A percentile compares a stretch with the other conserved stretches of the same genome.
phyloP scores from a whole-genome alignment of 495 filamentous ascomycete genomes.

The Evernia prunastri region DNA sequence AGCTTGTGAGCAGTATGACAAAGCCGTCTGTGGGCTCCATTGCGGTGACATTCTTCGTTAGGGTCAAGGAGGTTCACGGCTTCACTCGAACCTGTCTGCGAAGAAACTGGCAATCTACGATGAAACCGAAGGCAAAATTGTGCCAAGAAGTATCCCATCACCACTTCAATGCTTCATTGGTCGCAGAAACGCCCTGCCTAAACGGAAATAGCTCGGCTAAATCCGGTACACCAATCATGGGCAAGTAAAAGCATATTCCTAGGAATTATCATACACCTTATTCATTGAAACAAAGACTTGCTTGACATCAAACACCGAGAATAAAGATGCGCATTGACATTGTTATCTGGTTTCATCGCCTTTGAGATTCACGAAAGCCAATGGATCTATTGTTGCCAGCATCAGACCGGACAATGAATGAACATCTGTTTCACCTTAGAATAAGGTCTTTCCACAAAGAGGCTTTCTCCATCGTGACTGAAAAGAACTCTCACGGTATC shows the following conservation, averaged over 20 bases:
- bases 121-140: neutral
- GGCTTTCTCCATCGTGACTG: neutral
- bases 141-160: neutral
- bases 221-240: neutral
- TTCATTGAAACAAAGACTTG: neutral
- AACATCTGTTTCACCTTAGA: neutral
- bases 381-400: slow-evolving; percentile 4
- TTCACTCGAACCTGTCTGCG: neutral
- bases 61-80: too few species aligned
- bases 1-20: too few species aligned
- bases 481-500: neutral
- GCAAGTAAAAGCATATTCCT: neutral
- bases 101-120: neutral
- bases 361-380: neutral
- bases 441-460: neutral
- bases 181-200: neutral
- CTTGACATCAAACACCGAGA: slow-evolving; percentile 3
- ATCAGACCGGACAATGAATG: neutral
- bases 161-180: too few species aligned
- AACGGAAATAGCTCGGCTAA: slow-evolving; percentile 5
- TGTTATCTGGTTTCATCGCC: neutral
- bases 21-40: too few species aligned
- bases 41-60: too few species aligned
- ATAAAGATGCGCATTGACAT: neutral
- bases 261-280: neutral